phyloP scores from a whole-genome alignment of 768 basidiomycete genomes.

The Boletellus ananiceps region DNA sequence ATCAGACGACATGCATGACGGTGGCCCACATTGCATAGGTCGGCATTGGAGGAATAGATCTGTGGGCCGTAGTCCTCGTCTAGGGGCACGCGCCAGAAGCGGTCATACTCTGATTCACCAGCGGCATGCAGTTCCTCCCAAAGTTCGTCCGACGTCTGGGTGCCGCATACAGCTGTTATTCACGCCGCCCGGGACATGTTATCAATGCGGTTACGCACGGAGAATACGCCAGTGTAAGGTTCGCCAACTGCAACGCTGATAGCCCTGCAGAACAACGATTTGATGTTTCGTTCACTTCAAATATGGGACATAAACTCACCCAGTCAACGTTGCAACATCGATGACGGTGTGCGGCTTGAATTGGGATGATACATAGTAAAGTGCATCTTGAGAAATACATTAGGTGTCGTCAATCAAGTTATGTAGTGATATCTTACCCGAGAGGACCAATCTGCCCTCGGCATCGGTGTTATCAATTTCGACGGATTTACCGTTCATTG shows the following conservation, averaged over 20 bases:
- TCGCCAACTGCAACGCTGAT: slow-evolving; percentile 73
- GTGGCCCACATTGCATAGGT: slow-evolving; percentile 58
- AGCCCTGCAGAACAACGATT: slow-evolving; percentile 42
- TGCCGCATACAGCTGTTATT: background rate
- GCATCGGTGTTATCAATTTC: slow-evolving; percentile 89
- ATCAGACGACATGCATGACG: background rate
- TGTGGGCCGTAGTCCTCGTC: slow-evolving; percentile 77
- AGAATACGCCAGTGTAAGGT: slow-evolving; percentile 73
- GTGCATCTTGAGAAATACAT: slow-evolving; percentile 50
- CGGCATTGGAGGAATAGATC: slow-evolving; percentile 74
- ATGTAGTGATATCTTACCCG: slow-evolving; percentile 41
- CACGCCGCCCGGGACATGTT: too few species aligned
- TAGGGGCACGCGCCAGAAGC: slow-evolving; percentile 89
- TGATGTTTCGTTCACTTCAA: background rate
- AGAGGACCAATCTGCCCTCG: slow-evolving; percentile 72
- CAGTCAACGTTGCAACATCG: slow-evolving; percentile 85
- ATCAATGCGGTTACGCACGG: slow-evolving; percentile 37
- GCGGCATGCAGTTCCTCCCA: slow-evolving; percentile 68
- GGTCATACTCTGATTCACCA: slow-evolving; percentile 71
- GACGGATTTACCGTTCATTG: slow-evolving; percentile 85
- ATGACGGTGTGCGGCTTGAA: slow-evolving; percentile 80
- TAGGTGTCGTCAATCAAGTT: background rate
- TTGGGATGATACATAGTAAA: slow-evolving; percentile 74
- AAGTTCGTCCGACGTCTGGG: slow-evolving; percentile 66
- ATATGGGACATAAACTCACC: slow-evolving; percentile 38